Evolutionary conservation across 441 rosid genomes (phyloP), one percentile per base, ranked within the genome.

Genomic region (Corymbia citriodora): DNA sequence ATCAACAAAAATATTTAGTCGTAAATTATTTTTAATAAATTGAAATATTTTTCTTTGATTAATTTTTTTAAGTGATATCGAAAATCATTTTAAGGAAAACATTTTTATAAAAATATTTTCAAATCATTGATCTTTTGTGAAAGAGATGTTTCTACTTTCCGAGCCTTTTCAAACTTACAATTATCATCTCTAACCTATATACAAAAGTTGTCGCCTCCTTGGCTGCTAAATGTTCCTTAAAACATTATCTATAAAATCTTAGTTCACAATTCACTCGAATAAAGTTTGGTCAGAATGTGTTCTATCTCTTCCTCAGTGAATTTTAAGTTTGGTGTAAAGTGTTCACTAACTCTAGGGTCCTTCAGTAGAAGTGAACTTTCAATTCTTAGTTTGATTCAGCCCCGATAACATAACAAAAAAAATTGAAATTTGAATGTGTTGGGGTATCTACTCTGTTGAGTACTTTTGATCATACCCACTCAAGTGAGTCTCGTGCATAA

Each of bases 341-440:
- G 48, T 9, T 33, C 14, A 33, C 48, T 9, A 5, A 18, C 40
- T 17, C 48, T 70, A 17, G 13, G 81, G 45, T 70, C 81, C 81
- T 70, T 70, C 14, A 18, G 19, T 72, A 18, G 83, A 74, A 74
- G 9, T 74, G 83, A 74, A 40, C 40, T 74, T 36, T 74, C 50
- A 74, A 36, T 74, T 74, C 29, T 40, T 21, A 40, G 16, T 74
- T 74, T 74, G 29, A 74, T 40, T 10, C 1, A 36, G 7, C 15
- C 82, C 27, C 0, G 27, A 36, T 19, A 10, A 36, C 5, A 10
- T 1, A 9, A 72, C 11, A 2, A 10, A 2, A 17, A 4, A 33
- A 72, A 19, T 6, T 3, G 8, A 19, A 21, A 74, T 36, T 10
- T 36, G 50, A 19, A 74, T 36, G 50, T 11, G 14, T 74, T 74